A percentile compares a stretch with the other conserved stretches of the same genome.
Evolutionary conservation across 1,139 yeast species (phyloP).

Genomic region (Protomyces macrosporus): DNA sequence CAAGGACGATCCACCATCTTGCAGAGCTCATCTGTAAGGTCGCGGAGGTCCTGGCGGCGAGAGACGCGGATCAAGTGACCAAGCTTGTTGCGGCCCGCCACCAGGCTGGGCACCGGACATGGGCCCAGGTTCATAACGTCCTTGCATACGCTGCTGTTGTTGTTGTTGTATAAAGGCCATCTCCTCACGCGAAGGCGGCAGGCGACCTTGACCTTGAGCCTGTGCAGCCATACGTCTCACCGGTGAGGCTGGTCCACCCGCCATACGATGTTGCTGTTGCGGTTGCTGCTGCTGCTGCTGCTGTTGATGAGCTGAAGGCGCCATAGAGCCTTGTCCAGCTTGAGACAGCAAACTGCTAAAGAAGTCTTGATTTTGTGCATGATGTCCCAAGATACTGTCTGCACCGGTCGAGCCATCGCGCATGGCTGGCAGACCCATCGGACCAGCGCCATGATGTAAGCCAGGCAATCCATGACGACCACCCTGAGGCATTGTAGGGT

Average conservation of each 20-base stretch:
- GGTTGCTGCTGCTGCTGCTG: neutral
- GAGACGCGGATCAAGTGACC: neutral
- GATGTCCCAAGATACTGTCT: conserved; percentile 2
- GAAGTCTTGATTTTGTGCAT: conserved; percentile 24
- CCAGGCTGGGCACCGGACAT: neutral
- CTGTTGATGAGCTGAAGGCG: neutral
- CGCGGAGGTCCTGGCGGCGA: neutral
- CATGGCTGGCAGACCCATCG: conserved; percentile 5
- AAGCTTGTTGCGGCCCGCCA: neutral
- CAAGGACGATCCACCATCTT: neutral
- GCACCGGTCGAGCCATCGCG: conserved; percentile 1
- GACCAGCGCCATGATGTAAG: neutral
- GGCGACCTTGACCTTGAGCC: neutral
- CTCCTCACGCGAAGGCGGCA: neutral
- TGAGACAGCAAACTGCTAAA: conserved; percentile 5
- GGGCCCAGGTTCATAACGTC: neutral
- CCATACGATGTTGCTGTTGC: neutral
- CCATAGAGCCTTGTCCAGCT: neutral
- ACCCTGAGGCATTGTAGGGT: neutral
- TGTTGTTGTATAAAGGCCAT: too few species aligned
- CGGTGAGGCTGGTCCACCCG: neutral
- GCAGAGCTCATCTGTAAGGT: neutral
- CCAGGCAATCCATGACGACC: neutral
- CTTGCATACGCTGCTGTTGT: neutral
- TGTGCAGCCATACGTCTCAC: neutral